Evolutionary conservation across 805 yeast species (phyloP).

Genomic region (Pichia phayaonensis): DNA sequence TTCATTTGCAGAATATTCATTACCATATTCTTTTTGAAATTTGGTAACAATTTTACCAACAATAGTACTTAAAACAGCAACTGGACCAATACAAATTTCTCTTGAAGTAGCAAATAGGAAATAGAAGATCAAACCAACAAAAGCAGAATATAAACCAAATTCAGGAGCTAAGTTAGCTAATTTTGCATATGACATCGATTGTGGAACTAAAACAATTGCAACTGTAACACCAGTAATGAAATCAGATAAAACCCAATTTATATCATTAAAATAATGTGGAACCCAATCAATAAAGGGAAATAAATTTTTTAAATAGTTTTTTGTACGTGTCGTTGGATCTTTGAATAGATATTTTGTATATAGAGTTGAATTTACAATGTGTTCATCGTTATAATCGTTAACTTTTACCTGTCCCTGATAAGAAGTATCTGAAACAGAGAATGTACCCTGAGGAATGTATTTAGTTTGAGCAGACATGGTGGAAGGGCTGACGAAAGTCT

Average conservation of each 20-base stretch:
- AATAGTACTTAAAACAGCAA: conserved; percentile 91
- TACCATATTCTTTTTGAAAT: conserved; percentile 40
- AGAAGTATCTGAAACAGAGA: not conserved
- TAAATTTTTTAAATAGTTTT: conserved; percentile 48
- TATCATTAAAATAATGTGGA: conserved; percentile 60
- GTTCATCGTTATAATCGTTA: conserved; percentile 16
- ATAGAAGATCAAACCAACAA: conserved; percentile 82
- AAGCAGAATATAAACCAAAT: conserved; percentile 84
- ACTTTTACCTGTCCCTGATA: not conserved
- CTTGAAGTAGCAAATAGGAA: conserved; percentile 92
- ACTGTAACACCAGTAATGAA: conserved; percentile 88
- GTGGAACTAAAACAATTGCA: conserved; percentile 91
- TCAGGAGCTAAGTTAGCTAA: conserved; percentile 75
- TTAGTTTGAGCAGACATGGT: not conserved
- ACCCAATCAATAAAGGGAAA: conserved; percentile 85
- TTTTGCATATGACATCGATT: conserved; percentile 89
- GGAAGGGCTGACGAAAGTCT: not conserved
- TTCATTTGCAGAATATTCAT: conserved; percentile 47
- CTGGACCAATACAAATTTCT: conserved; percentile 94
- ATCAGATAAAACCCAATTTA: conserved; percentile 67
- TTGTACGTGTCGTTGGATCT: conserved; percentile 33
- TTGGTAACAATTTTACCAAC: conserved; percentile 66
- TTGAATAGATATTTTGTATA: conserved; percentile 21
- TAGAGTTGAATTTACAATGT: conserved; percentile 19
- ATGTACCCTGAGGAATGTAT: not conserved